Evolutionary conservation across 2,329 filamentous ascomycete species (phyloP).

Genomic region (Apiospora aurea): DNA sequence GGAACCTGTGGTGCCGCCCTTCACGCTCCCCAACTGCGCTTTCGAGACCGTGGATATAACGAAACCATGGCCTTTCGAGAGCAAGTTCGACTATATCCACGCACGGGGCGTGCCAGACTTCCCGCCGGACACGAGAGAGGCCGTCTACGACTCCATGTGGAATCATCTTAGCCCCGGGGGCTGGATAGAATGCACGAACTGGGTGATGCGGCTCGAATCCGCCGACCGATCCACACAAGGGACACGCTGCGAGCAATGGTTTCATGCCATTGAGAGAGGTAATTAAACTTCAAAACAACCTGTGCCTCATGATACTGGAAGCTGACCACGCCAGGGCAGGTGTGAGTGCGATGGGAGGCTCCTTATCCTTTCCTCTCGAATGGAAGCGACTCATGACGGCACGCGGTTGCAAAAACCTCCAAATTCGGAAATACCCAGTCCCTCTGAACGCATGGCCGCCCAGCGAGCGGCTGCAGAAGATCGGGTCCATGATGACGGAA

Average conservation of each 20-base stretch:
- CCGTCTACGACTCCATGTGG: slow-evolving; percentile 39
- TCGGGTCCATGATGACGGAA: slow-evolving; percentile 39
- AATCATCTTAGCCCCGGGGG: slow-evolving; percentile 44
- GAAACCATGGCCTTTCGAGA: slow-evolving; percentile 37
- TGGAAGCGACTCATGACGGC: slow-evolving; percentile 3
- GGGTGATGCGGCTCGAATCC: slow-evolving; percentile 41
- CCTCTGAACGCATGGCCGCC: slow-evolving; percentile 41
- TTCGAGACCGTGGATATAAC: slow-evolving; percentile 40
- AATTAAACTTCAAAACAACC: background rate
- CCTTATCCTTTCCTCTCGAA: background rate
- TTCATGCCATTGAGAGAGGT: slow-evolving; percentile 38
- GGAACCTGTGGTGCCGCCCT: slow-evolving; percentile 39
- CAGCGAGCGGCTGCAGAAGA: slow-evolving; percentile 39
- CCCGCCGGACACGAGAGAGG: slow-evolving; percentile 33
- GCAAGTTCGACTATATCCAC: slow-evolving; percentile 42
- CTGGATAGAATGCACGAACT: slow-evolving; percentile 47
- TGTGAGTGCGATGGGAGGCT: slow-evolving; percentile 6
- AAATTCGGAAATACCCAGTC: slow-evolving; percentile 37
- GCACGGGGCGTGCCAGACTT: slow-evolving; percentile 43
- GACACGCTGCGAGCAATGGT: slow-evolving; percentile 35
- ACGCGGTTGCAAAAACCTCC: background rate
- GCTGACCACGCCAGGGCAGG: background rate
- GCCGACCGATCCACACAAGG: slow-evolving; percentile 35
- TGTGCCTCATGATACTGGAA: too few relatives aligned
- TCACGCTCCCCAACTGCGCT: slow-evolving; percentile 38